Evolutionary conservation across 208 protist genomes (phyloP).

Genomic region (Trypanosoma scelopori): DNA sequence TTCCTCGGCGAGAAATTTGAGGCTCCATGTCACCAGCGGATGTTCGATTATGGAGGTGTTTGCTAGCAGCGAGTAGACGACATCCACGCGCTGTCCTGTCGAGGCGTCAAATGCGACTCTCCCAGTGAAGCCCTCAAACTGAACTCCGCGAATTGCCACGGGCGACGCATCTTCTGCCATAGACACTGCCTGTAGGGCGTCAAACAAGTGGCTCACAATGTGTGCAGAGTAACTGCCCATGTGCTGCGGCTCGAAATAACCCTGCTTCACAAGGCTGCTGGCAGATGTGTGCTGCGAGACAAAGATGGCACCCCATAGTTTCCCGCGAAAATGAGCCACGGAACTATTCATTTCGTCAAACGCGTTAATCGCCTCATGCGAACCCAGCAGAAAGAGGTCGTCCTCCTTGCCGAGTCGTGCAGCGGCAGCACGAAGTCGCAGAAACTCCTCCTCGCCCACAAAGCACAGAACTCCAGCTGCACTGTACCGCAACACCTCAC

Average conservation of each 20-base stretch:
- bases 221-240: constrained; percentile 82
- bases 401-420: constrained; percentile 34
- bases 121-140: constrained; percentile 73
- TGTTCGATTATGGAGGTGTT: constrained; percentile 40
- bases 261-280: constrained; percentile 34
- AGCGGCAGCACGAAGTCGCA: constrained; percentile 46
- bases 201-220: constrained; percentile 76
- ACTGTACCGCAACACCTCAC: constrained; percentile 39
- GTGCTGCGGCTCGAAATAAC: constrained; percentile 36
- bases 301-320: constrained; percentile 68
- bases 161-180: constrained; percentile 41
- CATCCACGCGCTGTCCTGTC: constrained; percentile 64
- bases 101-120: constrained; percentile 68
- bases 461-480: constrained; percentile 67
- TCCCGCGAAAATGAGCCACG: constrained; percentile 12
- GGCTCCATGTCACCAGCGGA: constrained; percentile 60
- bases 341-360: constrained; percentile 38
- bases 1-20: constrained; percentile 35
- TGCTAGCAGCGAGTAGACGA: constrained; percentile 53
- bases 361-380: constrained; percentile 61
- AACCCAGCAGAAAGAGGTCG: constrained; percentile 66
- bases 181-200: constrained; percentile 62
- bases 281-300: constrained; percentile 59
- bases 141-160: constrained; percentile 38
- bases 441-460: constrained; percentile 49